Base-by-base conservation (phyloP, 805 yeast species). In the Saturnispora quitensis region DNA sequence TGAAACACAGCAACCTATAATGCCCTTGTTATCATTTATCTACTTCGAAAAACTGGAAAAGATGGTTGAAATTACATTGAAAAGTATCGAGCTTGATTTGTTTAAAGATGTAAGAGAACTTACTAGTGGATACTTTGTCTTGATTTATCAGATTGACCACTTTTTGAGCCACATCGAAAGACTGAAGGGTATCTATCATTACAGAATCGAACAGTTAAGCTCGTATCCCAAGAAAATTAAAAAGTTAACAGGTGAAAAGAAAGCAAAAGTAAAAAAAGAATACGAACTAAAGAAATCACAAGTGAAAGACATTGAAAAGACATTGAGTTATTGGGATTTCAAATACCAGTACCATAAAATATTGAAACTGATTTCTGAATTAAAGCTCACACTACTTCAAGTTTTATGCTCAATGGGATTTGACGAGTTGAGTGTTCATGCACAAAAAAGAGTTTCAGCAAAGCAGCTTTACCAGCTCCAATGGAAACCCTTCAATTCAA, bases 401-500 rank as follows among this genome's bases (percentile, higher is more conserved):
- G 50, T 63, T 18, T 50, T 67, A 31, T 52, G 58, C 17, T 55
- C 44, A 38, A 50, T 56, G n/a, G 66, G 66, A 5, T 51, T 56
- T 22, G 20, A 66, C 28, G 56, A 59, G 20, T 56, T 63, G 8
- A 70, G 72, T 1, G 63, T 62, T 44, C 33, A 34, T 22, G 51
- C 51, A 12, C 17, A 20, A 9, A 51, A 56, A 28, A 62, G 58
- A 50, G 63, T 58, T 10, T 52, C 66, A 2, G 68, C 63, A 54
- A 68, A 68, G 45, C 56, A 70, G 36, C 62, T 77, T 17, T 82
- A 75, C 61, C 68, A 74, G 9, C 68, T 89, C 45, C 77, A 95
- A 57, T 75, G 88, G 77, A 89, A 88, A 63, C 81, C 93, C 4
- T 87, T 85, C 69, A 77, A 84, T 22, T 77, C 89, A 0, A 84